phyloP scores from a whole-genome alignment of 2,329 filamentous ascomycete species.

The Aspergillus fumigatiaffinis region DNA sequence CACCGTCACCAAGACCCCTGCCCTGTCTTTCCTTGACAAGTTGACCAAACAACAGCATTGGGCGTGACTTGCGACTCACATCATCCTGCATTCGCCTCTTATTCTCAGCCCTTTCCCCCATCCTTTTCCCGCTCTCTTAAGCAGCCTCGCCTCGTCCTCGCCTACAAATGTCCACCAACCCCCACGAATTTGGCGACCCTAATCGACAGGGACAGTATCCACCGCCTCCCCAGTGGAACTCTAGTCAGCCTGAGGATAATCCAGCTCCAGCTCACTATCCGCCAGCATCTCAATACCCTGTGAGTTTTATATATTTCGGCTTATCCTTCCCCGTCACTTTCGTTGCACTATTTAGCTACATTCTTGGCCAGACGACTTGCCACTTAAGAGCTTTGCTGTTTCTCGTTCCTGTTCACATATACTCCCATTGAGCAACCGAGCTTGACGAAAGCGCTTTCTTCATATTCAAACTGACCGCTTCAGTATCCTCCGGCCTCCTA shows the following conservation, averaged over 20 bases:
- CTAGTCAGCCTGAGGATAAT: conserved; percentile 37
- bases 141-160: conserved; percentile 17
- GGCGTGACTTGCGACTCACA: conserved; percentile 25
- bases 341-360: background rate
- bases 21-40: background rate
- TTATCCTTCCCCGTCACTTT: conserved; percentile 1
- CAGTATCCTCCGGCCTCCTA: conserved; percentile 33
- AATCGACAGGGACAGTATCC: conserved; percentile 46
- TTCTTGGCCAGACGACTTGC: background rate
- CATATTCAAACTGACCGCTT: conserved; percentile 1
- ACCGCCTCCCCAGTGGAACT: conserved; percentile 37
- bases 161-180: conserved; percentile 42
- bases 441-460: background rate
- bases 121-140: conserved; percentile 18
- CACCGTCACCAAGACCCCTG: conserved; percentile 11
- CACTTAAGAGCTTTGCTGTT: background rate
- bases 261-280: conserved; percentile 33
- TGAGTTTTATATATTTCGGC: conserved; percentile 26
- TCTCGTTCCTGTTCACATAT: conserved; percentile 1
- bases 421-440: background rate
- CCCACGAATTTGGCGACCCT: conserved; percentile 39
- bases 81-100: conserved; percentile 26
- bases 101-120: conserved; percentile 17
- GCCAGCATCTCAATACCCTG: conserved; percentile 33
- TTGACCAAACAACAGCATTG: conserved; percentile 14